Percentiles rank a stretch among this genome's conserved stretches.
These are phyloP conservation scores for Pyronema omphalodes DNA, from an alignment of 495 filamentous ascomycete species.

Conservation along the genomic window DNA sequence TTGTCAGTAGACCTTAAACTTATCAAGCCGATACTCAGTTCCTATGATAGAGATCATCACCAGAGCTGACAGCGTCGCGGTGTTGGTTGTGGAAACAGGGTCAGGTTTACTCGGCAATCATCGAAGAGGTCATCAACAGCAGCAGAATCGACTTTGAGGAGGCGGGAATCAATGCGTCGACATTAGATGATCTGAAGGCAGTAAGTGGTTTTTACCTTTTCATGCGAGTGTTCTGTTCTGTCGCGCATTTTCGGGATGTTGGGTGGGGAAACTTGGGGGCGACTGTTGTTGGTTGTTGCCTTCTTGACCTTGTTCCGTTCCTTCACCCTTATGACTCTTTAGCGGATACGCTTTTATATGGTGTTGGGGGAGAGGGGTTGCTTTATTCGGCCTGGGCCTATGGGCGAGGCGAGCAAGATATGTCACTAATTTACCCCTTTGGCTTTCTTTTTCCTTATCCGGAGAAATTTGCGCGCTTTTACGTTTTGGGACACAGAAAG, in stretches of 20 bases:
- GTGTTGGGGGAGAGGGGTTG: slow-evolving; percentile 20
- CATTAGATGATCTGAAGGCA: slow-evolving; percentile 64
- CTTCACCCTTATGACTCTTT: slow-evolving; percentile 10
- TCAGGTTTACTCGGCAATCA: slow-evolving; percentile 69
- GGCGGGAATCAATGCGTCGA: slow-evolving; percentile 69
- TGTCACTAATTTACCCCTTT: slow-evolving; percentile 10
- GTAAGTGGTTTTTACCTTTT: slow-evolving; percentile 31
- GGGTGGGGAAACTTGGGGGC: slow-evolving; percentile 14
- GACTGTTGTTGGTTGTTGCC: slow-evolving; percentile 19
- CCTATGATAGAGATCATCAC: slow-evolving; percentile 7
- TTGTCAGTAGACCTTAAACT: slow-evolving; percentile 34
- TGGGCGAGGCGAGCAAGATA: background rate
- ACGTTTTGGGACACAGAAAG: background rate
- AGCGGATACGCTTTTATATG: slow-evolving; percentile 25
- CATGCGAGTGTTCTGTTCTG: background rate
- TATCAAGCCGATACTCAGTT: slow-evolving; percentile 9
- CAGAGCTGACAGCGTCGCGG: slow-evolving; percentile 25
- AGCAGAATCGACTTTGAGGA: slow-evolving; percentile 95
- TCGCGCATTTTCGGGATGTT: slow-evolving; percentile 1
- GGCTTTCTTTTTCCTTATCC: background rate
- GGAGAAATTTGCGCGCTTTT: background rate
- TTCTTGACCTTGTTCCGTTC: slow-evolving; percentile 3
- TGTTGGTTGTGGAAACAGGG: slow-evolving; percentile 36
- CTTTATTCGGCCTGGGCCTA: slow-evolving; percentile 17
- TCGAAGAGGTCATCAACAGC: slow-evolving; percentile 71